phyloP scores from a whole-genome alignment of 2,329 filamentous ascomycete species.

The Penicillium sclerotigenum region DNA sequence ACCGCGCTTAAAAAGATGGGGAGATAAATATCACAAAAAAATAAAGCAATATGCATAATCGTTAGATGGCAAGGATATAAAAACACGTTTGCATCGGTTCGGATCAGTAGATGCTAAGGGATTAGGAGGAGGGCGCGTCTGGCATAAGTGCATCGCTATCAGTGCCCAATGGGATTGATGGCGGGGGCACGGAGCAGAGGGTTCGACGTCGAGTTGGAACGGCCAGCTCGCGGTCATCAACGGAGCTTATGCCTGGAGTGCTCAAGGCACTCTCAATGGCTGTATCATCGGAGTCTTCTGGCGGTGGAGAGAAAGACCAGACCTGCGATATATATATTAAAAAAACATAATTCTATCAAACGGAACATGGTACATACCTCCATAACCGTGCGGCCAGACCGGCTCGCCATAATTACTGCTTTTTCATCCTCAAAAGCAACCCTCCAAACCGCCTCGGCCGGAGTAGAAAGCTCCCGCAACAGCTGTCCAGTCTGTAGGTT shows the following conservation, averaged over 20 bases:
- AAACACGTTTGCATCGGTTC: neutral
- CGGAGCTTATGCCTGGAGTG: slow-evolving; percentile 29
- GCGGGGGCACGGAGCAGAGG: slow-evolving; percentile 34
- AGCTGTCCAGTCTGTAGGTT: slow-evolving; percentile 87
- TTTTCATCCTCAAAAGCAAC: slow-evolving; percentile 99
- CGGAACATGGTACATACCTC: slow-evolving; percentile 63
- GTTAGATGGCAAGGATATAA: slow-evolving; percentile 18
- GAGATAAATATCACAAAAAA: slow-evolving; percentile 11
- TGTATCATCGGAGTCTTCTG: slow-evolving; percentile 32
- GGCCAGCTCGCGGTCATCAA: slow-evolving; percentile 16
- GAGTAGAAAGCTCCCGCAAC: slow-evolving; percentile 84
- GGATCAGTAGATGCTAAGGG: slow-evolving; percentile 12
- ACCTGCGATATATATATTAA: slow-evolving; percentile 58
- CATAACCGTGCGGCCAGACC: slow-evolving; percentile 87
- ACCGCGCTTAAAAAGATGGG: slow-evolving; percentile 8
- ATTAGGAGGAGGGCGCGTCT: slow-evolving; percentile 29
- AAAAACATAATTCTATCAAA: neutral
- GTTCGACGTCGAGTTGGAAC: slow-evolving; percentile 20
- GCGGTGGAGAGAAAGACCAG: slow-evolving; percentile 87
- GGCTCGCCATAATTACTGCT: slow-evolving; percentile 89
- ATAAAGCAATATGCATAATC: slow-evolving; percentile 19
- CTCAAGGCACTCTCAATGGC: slow-evolving; percentile 35
- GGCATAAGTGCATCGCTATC: slow-evolving; percentile 36
- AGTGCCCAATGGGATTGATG: slow-evolving; percentile 23
- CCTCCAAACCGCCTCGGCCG: slow-evolving; percentile 93